These are phyloP conservation scores for Coemansia sp. DNA, from an alignment of 192 early-diverging fungal species.

Conservation along the genomic window DNA sequence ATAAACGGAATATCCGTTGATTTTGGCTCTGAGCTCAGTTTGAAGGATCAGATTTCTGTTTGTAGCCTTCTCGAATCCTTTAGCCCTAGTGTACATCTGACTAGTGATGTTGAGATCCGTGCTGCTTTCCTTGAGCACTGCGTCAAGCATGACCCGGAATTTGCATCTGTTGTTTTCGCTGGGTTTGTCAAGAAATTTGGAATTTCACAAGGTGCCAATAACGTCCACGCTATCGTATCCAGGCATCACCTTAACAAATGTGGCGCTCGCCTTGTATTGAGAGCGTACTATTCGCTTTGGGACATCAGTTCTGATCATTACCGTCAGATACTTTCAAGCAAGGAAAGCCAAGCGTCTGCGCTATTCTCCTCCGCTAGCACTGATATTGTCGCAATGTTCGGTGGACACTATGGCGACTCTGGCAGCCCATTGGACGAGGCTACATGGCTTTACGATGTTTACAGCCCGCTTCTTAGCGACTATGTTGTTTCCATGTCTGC, in stretches of 20 bases:
- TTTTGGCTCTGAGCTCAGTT: neutral
- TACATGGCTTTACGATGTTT: slow-evolving; percentile 67
- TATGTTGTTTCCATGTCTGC: slow-evolving; percentile 74
- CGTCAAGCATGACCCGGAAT: neutral
- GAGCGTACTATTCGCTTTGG: slow-evolving; percentile 32
- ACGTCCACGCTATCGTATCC: slow-evolving; percentile 19
- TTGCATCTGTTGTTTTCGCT: slow-evolving; percentile 1
- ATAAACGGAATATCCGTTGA: neutral
- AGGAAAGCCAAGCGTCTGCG: neutral
- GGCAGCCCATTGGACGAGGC: slow-evolving; percentile 82
- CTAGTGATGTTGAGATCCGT: slow-evolving; percentile 9
- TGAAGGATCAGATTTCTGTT: neutral
- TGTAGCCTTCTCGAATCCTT: neutral
- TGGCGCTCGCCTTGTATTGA: slow-evolving; percentile 8
- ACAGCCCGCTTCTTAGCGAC: slow-evolving; percentile 66
- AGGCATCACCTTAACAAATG: neutral
- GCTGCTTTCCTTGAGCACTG: slow-evolving; percentile 16
- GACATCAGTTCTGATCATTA: neutral
- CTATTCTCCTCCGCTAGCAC: slow-evolving; percentile 52
- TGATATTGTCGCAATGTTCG: slow-evolving; percentile 79
- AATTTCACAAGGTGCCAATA: neutral
- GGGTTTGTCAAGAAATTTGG: slow-evolving; percentile 1
- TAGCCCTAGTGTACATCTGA: neutral
- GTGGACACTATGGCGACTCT: slow-evolving; percentile 88
- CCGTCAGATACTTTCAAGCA: neutral